These are phyloP conservation scores for Amniculicola lignicola DNA, from an alignment of 495 filamentous ascomycete species.

Conservation along the genomic window DNA sequence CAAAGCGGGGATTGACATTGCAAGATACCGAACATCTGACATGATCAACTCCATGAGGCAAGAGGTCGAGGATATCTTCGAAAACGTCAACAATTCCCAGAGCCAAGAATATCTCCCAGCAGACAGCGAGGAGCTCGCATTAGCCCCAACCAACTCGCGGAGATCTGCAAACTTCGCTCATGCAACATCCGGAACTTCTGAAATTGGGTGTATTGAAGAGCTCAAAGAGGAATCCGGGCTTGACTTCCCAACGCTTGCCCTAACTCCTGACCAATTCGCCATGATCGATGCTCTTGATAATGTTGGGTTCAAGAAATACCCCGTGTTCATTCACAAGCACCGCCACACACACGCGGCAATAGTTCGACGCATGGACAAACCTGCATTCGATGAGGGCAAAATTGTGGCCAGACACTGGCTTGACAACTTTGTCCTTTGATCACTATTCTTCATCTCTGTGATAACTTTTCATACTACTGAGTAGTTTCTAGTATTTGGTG, in stretches of 20 bases:
- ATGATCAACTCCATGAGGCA: slow-evolving; percentile 68
- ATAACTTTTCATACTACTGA: too few species aligned
- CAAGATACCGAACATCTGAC: slow-evolving; percentile 71
- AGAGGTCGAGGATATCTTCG: slow-evolving; percentile 70
- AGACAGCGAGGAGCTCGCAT: slow-evolving; percentile 38
- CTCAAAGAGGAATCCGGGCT: slow-evolving; percentile 7
- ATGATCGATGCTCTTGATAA: slow-evolving; percentile 76
- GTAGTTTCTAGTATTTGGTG: too few species aligned
- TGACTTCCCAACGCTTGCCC: slow-evolving; percentile 65
- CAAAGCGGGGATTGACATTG: slow-evolving; percentile 58
- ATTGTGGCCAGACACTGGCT: slow-evolving; percentile 81
- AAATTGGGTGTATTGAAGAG: slow-evolving; percentile 8
- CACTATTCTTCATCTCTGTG: too few species aligned
- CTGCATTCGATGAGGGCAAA: slow-evolving; percentile 68
- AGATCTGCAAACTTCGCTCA: not conserved
- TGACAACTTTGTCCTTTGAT: slow-evolving; percentile 64
- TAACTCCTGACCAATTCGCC: slow-evolving; percentile 73
- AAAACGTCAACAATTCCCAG: slow-evolving; percentile 62
- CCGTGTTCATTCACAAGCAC: slow-evolving; percentile 78
- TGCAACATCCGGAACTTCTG: not conserved
- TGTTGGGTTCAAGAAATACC: slow-evolving; percentile 76
- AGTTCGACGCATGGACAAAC: slow-evolving; percentile 65
- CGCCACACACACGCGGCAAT: slow-evolving; percentile 87
- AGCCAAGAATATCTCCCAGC: slow-evolving; percentile 59
- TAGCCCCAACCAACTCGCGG: not conserved